These are phyloP conservation scores for Protomyces arabidopsidicola DNA, from an alignment of 1,139 yeast genomes.

Conservation along the genomic window DNA sequence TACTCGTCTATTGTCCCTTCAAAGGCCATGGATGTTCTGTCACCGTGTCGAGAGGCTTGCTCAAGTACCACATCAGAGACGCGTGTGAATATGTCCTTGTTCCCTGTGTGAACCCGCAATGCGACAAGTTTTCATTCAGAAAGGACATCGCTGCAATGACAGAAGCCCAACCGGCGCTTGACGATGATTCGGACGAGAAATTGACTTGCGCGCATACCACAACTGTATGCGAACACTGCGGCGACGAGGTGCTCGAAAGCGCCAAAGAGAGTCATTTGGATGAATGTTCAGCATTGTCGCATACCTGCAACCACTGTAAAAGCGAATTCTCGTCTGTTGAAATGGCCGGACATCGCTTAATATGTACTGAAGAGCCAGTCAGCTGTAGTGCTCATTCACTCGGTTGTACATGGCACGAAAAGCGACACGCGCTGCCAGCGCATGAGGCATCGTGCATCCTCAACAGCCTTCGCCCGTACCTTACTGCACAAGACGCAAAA, in stretches of 20 bases:
- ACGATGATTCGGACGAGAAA: background rate
- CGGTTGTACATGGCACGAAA: slow-evolving; percentile 11
- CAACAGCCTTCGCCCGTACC: background rate
- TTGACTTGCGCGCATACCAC: slow-evolving; percentile 2
- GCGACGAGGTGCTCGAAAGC: slow-evolving; percentile 1
- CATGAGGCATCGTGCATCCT: slow-evolving; percentile 2
- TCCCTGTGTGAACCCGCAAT: background rate
- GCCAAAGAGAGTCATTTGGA: slow-evolving; percentile 5
- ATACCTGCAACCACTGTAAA: slow-evolving; percentile 2
- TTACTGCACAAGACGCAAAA: background rate
- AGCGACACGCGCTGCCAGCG: background rate
- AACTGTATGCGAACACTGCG: slow-evolving; percentile 15
- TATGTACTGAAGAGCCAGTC: background rate
- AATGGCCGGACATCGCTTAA: background rate
- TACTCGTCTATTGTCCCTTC: slow-evolving; percentile 9
- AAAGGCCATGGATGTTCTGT: slow-evolving; percentile 1
- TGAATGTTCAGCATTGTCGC: slow-evolving; percentile 17
- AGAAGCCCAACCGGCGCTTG: background rate
- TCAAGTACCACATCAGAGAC: slow-evolving; percentile 1
- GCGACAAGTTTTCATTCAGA: background rate
- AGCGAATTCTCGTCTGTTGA: slow-evolving; percentile 4
- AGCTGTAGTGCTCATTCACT: background rate
- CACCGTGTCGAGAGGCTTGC: slow-evolving; percentile 1
- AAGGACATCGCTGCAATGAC: background rate
- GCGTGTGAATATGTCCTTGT: slow-evolving; percentile 6